Percentiles rank a stretch among this genome's conserved stretches.
Evolutionary conservation across 2,329 filamentous ascomycete genomes (phyloP).

Genomic region (Arthrobotrys sinensis): DNA sequence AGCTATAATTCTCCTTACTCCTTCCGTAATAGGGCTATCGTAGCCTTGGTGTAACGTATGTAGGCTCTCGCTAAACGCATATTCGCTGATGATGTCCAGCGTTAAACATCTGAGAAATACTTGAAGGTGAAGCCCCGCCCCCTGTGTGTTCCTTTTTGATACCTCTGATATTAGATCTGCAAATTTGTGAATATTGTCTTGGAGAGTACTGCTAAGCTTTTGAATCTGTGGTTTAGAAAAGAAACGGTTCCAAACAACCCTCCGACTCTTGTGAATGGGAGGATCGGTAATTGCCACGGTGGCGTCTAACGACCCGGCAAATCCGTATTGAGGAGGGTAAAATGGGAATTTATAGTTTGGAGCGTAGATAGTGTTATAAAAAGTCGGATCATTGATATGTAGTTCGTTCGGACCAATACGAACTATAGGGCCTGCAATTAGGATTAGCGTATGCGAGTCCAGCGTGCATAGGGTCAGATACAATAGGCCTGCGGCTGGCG

Average conservation of each 20-base stretch:
- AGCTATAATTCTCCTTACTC: neutral
- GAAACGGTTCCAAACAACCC: neutral
- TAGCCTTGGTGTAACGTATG: neutral
- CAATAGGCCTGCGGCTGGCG: neutral
- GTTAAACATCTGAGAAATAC: neutral
- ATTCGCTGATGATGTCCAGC: slow-evolving; percentile 19
- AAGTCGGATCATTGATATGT: slow-evolving; percentile 26
- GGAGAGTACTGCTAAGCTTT: slow-evolving; percentile 1
- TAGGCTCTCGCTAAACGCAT: slow-evolving; percentile 15
- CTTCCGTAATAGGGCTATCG: neutral
- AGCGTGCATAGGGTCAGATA: neutral
- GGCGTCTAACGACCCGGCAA: neutral
- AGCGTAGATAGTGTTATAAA: slow-evolving; percentile 12
- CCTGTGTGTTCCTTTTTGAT: neutral
- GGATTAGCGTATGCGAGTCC: neutral
- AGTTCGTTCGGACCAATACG: slow-evolving; percentile 39
- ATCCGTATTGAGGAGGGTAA: neutral
- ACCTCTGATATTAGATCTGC: neutral
- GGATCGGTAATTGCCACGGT: neutral
- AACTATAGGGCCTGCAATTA: slow-evolving; percentile 14
- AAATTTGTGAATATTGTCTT: slow-evolving; percentile 9
- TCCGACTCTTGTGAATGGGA: neutral
- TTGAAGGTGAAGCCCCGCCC: neutral
- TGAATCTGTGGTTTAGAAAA: slow-evolving; percentile 5
- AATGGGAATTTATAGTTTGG: slow-evolving; percentile 22